Evolutionary conservation across 2,329 filamentous ascomycete species (phyloP), one percentile per base, ranked within the genome.

Genomic region (Colletotrichum orbiculare): DNA sequence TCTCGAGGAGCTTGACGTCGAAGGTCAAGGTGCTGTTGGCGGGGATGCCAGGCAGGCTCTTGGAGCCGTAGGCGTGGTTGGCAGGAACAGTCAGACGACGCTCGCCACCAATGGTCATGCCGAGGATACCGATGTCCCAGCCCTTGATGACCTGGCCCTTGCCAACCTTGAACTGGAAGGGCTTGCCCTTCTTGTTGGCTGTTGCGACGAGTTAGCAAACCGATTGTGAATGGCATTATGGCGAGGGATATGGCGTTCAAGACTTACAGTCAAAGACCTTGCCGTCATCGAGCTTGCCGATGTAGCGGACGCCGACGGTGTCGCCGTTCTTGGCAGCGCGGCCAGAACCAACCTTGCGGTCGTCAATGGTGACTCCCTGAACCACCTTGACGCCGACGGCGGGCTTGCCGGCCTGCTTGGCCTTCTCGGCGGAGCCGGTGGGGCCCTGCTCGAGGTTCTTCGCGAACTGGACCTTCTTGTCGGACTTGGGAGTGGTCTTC

Each of bases 171-270:
- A 98, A 98, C 71, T 87, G 87, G 84, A 99, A 99, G 64, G 96
- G 95, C 84, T 97, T 94, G 74, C 96, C 96, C 85, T 96, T 97
- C 87, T 98, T 99, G 87, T 99, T 98, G 80, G 94, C 93, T 94
- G 73, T 47, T 69, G 4, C 25, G 25, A 41, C 48, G 17, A 10
- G 55, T 68, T 60, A 68, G 59, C 69, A 38, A 25, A 25, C 57
- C 59, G 43, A 47, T 35, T 52, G 39, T 15, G 13, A 6, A 62
- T 25, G 17, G 15, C 45, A n/a, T 37, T 38, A 17, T 17, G 17
- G 90, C 90, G 73, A 85, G 84, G 85, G 69, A 5, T 25, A 25
- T 25, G 25, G 25, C 25, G 25, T 25, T 56, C 15, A 42, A 49
- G 41, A 87, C 90, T 85, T 82, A 94, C 91, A 87, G 81, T 98